Base-by-base conservation (phyloP, 169 alveolate species). In the Plasmodium gaboni region DNA sequence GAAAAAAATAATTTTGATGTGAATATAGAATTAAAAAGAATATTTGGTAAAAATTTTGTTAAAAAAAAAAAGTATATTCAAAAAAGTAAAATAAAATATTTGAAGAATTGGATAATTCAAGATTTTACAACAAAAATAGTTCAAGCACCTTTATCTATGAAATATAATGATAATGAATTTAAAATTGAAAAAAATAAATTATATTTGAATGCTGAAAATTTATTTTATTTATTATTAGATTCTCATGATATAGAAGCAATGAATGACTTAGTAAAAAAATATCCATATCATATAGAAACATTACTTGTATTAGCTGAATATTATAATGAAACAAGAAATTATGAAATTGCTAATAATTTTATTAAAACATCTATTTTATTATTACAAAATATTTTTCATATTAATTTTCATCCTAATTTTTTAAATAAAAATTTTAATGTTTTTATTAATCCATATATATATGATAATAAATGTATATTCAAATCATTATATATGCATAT, bases 41-140 rank as follows among this genome's bases (percentile, higher is more conserved):
- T 76, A 15, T 76, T 76, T 50, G 88, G 88, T 44, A 64, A 76
- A n/a, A 68, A 64, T 64, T 76, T 76, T 55, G 68, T 76, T 22
- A 76, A 76, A 55, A 59, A 76, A 44, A 76, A 76, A n/a, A 76
- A 76, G 17, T 76, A 15, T 55, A 65, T 63, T 12, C 48, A 63
- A 17, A 76, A 76, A 26, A 76, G 88, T 26, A 76, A 76, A 76
- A 76, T 76, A 8, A 63, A 76, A 42, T 63, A 48, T 76, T 48
- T 76, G 32, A 76, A 76, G 65, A 76, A 76, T 48, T 76, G 88
- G 88, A 50, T 76, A 17, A 28, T 76, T n/a, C 88, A 76, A 76
- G 88, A 76, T 64, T 63, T 63, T 19, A 76, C 57, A 10, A 64
- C 68, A 10, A 63, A 64, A 17, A 76, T 64, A 1, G 38, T 76